These are phyloP conservation scores for Auriscalpium vulgare DNA, from an alignment of 768 basidiomycete genomes.

Conservation along the genomic window DNA sequence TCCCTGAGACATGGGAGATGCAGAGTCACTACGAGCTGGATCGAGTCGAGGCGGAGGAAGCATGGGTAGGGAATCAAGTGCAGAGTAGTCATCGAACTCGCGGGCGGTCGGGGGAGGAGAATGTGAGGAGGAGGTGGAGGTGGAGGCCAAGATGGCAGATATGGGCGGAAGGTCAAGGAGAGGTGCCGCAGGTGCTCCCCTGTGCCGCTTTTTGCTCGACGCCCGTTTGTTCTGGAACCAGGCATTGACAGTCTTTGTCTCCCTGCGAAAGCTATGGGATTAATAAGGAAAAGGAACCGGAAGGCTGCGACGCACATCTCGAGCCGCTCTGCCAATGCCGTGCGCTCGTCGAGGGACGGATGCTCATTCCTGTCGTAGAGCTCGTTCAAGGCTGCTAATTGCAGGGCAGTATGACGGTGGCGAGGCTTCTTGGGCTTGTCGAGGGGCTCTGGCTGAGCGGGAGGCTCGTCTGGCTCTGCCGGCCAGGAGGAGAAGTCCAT, in stretches of 20 bases:
- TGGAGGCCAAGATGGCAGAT: constrained; percentile 26
- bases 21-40: constrained; percentile 11
- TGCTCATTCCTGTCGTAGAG: constrained; percentile 74
- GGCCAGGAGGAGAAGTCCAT: constrained; percentile 18
- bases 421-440: constrained; percentile 67
- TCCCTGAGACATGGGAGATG: constrained; percentile 18
- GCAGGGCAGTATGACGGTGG: constrained; percentile 65
- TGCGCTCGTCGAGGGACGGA: constrained; percentile 61
- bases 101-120: constrained; percentile 23
- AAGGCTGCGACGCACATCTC: constrained; percentile 52
- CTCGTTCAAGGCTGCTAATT: constrained; percentile 70
- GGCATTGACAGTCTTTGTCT: constrained; percentile 78
- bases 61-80: constrained; percentile 34
- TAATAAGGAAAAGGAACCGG: not conserved
- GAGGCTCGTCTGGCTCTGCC: constrained; percentile 6
- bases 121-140: constrained; percentile 27
- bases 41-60: constrained; percentile 16
- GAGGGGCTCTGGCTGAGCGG: constrained; percentile 20
- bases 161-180: constrained; percentile 23
- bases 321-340: constrained; percentile 59
- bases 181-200: constrained; percentile 19
- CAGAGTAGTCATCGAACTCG: constrained; percentile 38
- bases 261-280: constrained; percentile 37
- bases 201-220: constrained; percentile 63
- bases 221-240: constrained; percentile 88